These are phyloP conservation scores for Melaleuca quinquenervia DNA, from an alignment of 345 rosid species.

Conservation along the genomic window DNA sequence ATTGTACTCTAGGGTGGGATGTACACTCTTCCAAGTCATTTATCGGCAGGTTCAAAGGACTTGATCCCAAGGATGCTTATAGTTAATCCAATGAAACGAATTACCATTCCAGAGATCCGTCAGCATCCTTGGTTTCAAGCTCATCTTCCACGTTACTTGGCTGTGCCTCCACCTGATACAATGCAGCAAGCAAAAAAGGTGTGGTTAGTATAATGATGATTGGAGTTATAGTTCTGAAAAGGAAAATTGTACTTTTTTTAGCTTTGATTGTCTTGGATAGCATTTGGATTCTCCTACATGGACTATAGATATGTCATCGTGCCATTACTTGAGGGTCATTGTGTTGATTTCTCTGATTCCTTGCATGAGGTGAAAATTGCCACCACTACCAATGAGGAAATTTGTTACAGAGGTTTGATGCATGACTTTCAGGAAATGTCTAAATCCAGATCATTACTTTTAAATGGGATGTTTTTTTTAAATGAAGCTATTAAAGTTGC, in stretches of 20 bases:
- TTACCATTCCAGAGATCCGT: constrained; percentile 88
- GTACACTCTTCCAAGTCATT: constrained; percentile 95
- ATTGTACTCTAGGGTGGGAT: constrained; percentile 60
- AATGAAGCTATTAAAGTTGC: neutral
- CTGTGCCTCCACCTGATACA: constrained; percentile 97
- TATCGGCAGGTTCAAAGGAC: constrained; percentile 87
- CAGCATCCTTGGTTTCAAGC: constrained; percentile 95
- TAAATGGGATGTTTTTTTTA: neutral
- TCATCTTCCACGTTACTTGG: constrained; percentile 91
- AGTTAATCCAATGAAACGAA: constrained; percentile 94
- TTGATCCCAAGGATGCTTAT: constrained; percentile 95
- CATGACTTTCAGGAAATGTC: neutral
- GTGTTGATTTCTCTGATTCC: neutral
- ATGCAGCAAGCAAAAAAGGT: constrained; percentile 98
- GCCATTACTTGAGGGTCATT: neutral
- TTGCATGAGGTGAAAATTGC: neutral
- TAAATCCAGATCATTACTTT: neutral
- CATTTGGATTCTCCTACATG: neutral
- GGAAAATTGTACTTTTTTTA: neutral
- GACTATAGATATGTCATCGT: neutral
- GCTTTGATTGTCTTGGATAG: neutral
- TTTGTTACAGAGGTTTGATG: neutral
- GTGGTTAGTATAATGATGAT: neutral
- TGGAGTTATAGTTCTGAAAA: neutral
- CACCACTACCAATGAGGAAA: neutral